Percentiles rank a stretch among this genome's conserved stretches.
phyloP scores from a whole-genome alignment of 495 filamentous ascomycete species.

The Neohortaea acidophila region DNA sequence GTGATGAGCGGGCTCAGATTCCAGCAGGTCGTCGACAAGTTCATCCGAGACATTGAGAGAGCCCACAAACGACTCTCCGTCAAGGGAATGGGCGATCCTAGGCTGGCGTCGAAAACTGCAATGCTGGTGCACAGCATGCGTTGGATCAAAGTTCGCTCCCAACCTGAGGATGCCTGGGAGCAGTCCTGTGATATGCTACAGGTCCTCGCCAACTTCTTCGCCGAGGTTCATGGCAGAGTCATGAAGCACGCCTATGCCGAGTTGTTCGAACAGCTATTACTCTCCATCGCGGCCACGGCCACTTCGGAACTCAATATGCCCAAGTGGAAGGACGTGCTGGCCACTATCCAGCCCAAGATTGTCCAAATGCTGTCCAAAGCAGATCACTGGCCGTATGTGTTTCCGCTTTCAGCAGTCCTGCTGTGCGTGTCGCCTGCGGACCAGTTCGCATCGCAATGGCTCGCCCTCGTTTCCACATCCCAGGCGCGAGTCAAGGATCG shows the following conservation, averaged over 20 bases:
- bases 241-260: constrained; percentile 92
- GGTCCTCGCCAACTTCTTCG: constrained; percentile 64
- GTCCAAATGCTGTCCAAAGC: constrained; percentile 76
- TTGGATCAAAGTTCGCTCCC: constrained; percentile 56
- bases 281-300: constrained; percentile 73
- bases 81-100: constrained; percentile 40
- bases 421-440: constrained; percentile 80
- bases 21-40: constrained; percentile 63
- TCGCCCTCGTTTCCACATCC: constrained; percentile 57
- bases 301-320: constrained; percentile 55
- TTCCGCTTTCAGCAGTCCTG: constrained; percentile 68
- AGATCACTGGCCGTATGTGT: constrained; percentile 75
- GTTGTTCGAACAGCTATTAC: constrained; percentile 67
- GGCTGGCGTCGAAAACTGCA: constrained; percentile 66
- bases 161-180: constrained; percentile 61
- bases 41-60: constrained; percentile 60
- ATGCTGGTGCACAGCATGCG: constrained; percentile 81
- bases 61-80: constrained; percentile 53
- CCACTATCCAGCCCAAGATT: constrained; percentile 56
- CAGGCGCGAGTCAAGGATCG: constrained; percentile 74
- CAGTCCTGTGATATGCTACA: constrained; percentile 80
- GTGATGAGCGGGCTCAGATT: constrained; percentile 92
- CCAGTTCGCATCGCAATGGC: constrained; percentile 69
- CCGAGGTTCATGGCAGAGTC: constrained; percentile 64
- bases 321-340: constrained; percentile 73